phyloP scores from a whole-genome alignment of 2,329 filamentous ascomycete genomes.

The Laburnicola sp. region DNA sequence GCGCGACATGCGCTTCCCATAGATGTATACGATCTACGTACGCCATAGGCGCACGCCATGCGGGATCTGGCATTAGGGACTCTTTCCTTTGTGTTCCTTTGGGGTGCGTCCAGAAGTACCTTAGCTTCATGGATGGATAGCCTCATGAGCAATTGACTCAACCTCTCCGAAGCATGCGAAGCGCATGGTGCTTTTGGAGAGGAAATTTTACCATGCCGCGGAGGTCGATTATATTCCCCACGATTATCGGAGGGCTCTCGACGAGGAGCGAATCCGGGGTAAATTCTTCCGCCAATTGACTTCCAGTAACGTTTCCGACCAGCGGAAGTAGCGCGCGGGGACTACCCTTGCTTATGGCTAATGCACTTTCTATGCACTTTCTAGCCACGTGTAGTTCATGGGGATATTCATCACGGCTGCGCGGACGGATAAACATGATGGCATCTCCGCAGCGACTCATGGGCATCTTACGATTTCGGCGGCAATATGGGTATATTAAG shows the following conservation, averaged over 20 bases:
- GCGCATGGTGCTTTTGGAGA: too few species aligned
- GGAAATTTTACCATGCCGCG: too few species aligned
- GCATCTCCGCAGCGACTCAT: conserved; percentile 21
- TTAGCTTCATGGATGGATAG: too few species aligned
- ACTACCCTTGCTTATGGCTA: conserved; percentile 22
- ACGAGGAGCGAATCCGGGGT: conserved; percentile 2
- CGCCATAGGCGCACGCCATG: too few species aligned
- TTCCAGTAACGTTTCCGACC: conserved; percentile 11
- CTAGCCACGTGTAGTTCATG: conserved; percentile 24
- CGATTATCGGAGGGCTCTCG: conserved; percentile 1
- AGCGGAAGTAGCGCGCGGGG: conserved; percentile 8
- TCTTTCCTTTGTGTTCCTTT: too few species aligned
- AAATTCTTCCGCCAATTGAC: conserved; percentile 32
- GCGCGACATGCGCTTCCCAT: too few species aligned
- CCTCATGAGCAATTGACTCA: too few species aligned
- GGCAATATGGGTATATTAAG: conserved; percentile 27
- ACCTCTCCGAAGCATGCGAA: too few species aligned
- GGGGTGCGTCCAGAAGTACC: too few species aligned
- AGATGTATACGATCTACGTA: too few species aligned
- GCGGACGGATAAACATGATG: conserved; percentile 18
- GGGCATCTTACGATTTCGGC: conserved; percentile 6
- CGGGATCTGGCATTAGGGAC: too few species aligned
- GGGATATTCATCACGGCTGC: conserved; percentile 12
- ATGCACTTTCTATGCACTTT: too few species aligned
- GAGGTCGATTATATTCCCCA: background rate